Conservation (phyloP, 495 filamentous ascomycete species). For the Penicillium manginii region DNA sequence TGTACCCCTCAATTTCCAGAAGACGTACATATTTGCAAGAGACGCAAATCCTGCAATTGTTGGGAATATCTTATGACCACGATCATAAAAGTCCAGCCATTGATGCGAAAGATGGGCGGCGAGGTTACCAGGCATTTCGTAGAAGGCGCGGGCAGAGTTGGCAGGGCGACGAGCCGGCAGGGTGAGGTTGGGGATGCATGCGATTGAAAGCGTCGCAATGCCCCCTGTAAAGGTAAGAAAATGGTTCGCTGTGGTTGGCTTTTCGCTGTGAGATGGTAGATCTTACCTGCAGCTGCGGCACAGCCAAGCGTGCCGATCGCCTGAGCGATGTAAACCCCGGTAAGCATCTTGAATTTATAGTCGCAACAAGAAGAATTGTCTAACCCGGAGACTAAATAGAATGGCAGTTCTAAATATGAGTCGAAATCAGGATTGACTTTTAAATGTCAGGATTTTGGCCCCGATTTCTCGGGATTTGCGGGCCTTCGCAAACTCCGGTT, state of each 20-base stretch:
- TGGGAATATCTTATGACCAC: slow-evolving; percentile 33
- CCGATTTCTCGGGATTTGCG: neutral
- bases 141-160: slow-evolving; percentile 7
- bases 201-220: slow-evolving; percentile 26
- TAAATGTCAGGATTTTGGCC: neutral
- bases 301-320: slow-evolving; percentile 34
- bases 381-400: neutral
- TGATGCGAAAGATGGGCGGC: slow-evolving; percentile 30
- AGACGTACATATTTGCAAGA: slow-evolving; percentile 36
- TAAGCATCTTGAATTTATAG: slow-evolving; percentile 1
- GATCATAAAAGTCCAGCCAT: slow-evolving; percentile 34
- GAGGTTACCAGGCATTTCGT: slow-evolving; percentile 18
- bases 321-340: slow-evolving; percentile 25
- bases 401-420: too few relatives aligned
- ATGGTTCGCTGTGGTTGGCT: too few relatives aligned
- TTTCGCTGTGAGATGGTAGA: neutral
- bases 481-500: neutral
- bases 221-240: slow-evolving; percentile 21
- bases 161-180: slow-evolving; percentile 22
- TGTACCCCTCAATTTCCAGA: slow-evolving; percentile 25
- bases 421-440: too few relatives aligned
- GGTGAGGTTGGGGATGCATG: slow-evolving; percentile 30
- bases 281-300: slow-evolving; percentile 25
- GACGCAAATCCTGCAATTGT: slow-evolving; percentile 21
- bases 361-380: neutral